Base-by-base conservation (phyloP, 148 eudicot species). In the Simmondsia chinensis region DNA sequence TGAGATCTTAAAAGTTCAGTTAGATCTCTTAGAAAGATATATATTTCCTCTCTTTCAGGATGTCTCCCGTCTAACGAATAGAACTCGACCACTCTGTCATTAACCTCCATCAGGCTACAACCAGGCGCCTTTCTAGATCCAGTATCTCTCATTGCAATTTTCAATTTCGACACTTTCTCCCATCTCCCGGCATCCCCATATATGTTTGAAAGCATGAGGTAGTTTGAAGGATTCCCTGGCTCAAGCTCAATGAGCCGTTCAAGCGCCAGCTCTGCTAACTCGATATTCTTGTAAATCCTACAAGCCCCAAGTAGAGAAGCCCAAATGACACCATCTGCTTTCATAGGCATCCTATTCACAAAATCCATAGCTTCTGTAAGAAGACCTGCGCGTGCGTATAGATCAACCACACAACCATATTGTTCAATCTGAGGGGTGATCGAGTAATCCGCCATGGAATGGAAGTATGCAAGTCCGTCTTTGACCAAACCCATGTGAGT, bases 361-460 rank as follows among this genome's bases (percentile, higher is more conserved):
- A 80, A 72, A 24, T 70, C 60, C 18, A 84, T 62, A 44, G 88
- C 95, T 61, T 75, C 71, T 6, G 45, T 59, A 19, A 84, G 22
- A 42, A 48, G 71, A 49, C 95, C 89, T 23, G 82, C 74, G 43
- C 89, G 73, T 14, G 82, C 76, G 47, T 77, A 54, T 20, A 80
- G 52, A 66, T 77, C 89, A 17, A 80, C 71, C 37, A 85, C 46
- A 59, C 94, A 84, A 27, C 88, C 94, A 47, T 73, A 84, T 39
- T 84, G 94, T 67, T 80, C 85, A 43, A 85, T 80, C 56, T 66
- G 56, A 51, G 95, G 88, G 32, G 9, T 51, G 20, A 84, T 54
- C 26, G 63, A 58, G 53, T 71, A 70, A 33, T 59, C 30, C 17
- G 45, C 55, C 95, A 84, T 80, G 12, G 71, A 66, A 22, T 52